Evolutionary conservation across 1,284 basidiomycete genomes (phyloP).

Genomic region (Sporisorium exsertum): DNA sequence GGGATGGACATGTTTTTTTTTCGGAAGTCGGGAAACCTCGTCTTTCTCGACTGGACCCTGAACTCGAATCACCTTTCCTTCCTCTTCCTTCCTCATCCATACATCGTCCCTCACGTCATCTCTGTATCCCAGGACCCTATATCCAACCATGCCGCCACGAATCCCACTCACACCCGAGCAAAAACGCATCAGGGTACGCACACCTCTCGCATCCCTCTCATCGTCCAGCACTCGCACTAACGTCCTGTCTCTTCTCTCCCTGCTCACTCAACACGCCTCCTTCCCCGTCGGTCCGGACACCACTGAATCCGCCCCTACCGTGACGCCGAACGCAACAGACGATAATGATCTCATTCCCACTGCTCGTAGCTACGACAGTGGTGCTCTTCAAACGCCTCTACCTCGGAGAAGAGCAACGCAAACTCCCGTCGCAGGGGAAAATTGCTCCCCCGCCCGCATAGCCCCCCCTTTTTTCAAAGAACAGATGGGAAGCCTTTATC

Average conservation of each 20-base stretch:
- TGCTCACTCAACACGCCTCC: too few species aligned
- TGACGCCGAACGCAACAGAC: slow-evolving; percentile 33
- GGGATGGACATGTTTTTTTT: too few species aligned
- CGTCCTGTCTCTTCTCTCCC: neutral
- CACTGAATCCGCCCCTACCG: too few species aligned
- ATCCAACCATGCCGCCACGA: slow-evolving; percentile 29
- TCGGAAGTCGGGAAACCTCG: too few species aligned
- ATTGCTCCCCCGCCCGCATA: slow-evolving; percentile 39
- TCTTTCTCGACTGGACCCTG: too few species aligned
- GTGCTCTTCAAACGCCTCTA: slow-evolving; percentile 64
- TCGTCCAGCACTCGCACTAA: neutral
- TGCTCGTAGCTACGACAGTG: slow-evolving; percentile 48
- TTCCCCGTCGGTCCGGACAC: too few species aligned
- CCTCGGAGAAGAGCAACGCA: slow-evolving; percentile 60
- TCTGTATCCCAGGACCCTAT: too few species aligned
- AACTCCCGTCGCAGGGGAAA: slow-evolving; percentile 44
- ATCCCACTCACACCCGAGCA: slow-evolving; percentile 48
- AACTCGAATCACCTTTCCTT: too few species aligned
- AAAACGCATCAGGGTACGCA: slow-evolving; percentile 43
- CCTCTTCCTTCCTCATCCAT: too few species aligned
- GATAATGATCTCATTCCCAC: slow-evolving; percentile 48
- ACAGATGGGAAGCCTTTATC: too few species aligned
- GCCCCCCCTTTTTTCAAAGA: neutral
- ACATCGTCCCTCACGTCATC: too few species aligned
- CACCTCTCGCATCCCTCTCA: neutral